These are phyloP conservation scores for Asterophora lycoperdoides DNA, from an alignment of 768 basidiomycete species.

Conservation along the genomic window DNA sequence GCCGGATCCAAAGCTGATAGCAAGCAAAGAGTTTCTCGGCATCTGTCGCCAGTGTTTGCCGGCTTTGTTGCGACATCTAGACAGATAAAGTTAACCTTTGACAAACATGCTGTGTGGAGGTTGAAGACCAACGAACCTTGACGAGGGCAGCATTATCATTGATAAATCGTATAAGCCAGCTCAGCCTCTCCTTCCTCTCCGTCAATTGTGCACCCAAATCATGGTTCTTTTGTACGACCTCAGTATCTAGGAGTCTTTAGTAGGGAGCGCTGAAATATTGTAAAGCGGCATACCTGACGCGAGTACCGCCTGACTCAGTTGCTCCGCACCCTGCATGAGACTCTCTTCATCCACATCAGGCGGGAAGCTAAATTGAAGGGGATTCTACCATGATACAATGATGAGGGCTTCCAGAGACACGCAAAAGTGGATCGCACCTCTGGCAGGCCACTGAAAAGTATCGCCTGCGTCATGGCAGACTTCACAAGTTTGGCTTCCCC, in stretches of 20 bases:
- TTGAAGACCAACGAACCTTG: constrained; percentile 46
- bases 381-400: constrained; percentile 45
- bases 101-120: neutral
- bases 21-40: constrained; percentile 85
- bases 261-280: neutral
- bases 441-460: constrained; percentile 67
- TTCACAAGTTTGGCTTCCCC: constrained; percentile 68
- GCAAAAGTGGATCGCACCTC: constrained; percentile 36
- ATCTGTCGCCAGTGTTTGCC: constrained; percentile 72
- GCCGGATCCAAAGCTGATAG: constrained; percentile 74
- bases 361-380: constrained; percentile 75
- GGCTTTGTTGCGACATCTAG: constrained; percentile 77
- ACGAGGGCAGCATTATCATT: constrained; percentile 77
- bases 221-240: constrained; percentile 69
- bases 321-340: constrained; percentile 75
- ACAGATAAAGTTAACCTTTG: neutral
- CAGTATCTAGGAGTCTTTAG: constrained; percentile 41
- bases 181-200: constrained; percentile 68
- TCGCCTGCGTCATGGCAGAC: constrained; percentile 79
- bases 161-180: constrained; percentile 86
- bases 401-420: neutral
- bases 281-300: constrained; percentile 52
- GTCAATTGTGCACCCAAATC: constrained; percentile 78
- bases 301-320: constrained; percentile 66
- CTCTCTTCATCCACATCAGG: constrained; percentile 76